Conservation (phyloP, 2,329 filamentous ascomycete genomes). For the Xylaria sp. region DNA sequence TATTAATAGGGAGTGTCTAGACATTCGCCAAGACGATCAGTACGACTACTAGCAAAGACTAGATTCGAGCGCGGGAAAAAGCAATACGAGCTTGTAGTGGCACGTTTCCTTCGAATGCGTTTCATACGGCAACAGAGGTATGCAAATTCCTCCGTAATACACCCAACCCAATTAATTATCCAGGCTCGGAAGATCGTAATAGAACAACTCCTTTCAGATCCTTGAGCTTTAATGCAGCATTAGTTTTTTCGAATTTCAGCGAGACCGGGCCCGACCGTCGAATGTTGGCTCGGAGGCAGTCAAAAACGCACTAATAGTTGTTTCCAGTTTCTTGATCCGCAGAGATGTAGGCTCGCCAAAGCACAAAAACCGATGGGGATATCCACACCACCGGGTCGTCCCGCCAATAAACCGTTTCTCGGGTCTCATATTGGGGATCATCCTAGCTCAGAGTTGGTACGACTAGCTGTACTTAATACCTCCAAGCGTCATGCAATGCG, state of each 20-base stretch:
- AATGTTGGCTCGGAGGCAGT: slow-evolving; percentile 6
- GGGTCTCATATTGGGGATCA: slow-evolving; percentile 31
- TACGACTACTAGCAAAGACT: slow-evolving; percentile 6
- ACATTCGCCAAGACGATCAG: not conserved
- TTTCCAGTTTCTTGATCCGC: not conserved
- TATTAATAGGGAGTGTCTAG: not conserved
- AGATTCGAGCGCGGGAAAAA: not conserved
- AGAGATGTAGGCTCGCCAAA: slow-evolving; percentile 15
- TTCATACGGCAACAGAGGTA: not conserved
- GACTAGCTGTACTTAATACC: slow-evolving; percentile 23
- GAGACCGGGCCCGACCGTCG: not conserved
- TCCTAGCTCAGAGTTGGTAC: slow-evolving; percentile 31
- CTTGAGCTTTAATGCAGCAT: not conserved
- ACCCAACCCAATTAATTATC: not conserved
- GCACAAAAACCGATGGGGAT: slow-evolving; percentile 34
- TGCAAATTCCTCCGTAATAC: slow-evolving; percentile 2
- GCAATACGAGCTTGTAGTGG: slow-evolving; percentile 17
- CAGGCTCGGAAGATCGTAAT: not conserved
- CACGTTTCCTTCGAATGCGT: not conserved
- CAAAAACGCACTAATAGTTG: slow-evolving; percentile 7
- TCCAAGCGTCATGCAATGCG: slow-evolving; percentile 34
- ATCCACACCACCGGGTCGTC: slow-evolving; percentile 41
- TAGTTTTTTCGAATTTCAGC: not conserved
- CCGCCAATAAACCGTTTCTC: slow-evolving; percentile 39
- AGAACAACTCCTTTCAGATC: not conserved